Percentiles rank a stretch among this genome's conserved stretches.
Conservation (phyloP, 2,329 filamentous ascomycete species). For the Ilyonectria robusta region DNA sequence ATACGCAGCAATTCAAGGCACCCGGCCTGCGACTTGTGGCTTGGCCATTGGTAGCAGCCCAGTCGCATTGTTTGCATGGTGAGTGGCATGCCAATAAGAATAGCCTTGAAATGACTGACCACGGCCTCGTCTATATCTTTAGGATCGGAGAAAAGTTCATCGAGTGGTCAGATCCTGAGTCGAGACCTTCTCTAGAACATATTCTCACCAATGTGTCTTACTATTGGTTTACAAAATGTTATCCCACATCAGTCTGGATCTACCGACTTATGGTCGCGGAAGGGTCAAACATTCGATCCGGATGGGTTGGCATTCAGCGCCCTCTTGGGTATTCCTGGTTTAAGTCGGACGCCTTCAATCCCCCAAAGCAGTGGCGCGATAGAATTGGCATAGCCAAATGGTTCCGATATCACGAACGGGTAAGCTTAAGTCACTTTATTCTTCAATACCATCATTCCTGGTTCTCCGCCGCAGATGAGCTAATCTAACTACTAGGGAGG, state of each 20-base stretch:
- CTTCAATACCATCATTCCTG: too few species aligned
- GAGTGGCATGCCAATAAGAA: too few species aligned
- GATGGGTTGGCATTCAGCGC: slow-evolving; percentile 6
- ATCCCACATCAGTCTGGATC: slow-evolving; percentile 11
- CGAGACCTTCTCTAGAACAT: slow-evolving; percentile 3
- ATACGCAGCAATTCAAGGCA: slow-evolving; percentile 9
- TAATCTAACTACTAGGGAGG: slow-evolving; percentile 26
- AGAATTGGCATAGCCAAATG: slow-evolving; percentile 14
- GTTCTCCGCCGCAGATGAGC: neutral
- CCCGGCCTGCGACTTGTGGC: slow-evolving; percentile 14
- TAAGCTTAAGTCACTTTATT: neutral
- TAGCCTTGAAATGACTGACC: too few species aligned
- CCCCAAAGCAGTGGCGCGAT: slow-evolving; percentile 17
- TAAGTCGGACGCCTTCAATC: slow-evolving; percentile 7
- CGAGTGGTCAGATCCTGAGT: slow-evolving; percentile 13
- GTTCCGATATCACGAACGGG: slow-evolving; percentile 19
- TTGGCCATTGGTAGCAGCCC: slow-evolving; percentile 19
- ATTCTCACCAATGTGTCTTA: slow-evolving; percentile 20
- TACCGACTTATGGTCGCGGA: neutral
- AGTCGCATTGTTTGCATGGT: slow-evolving; percentile 16
- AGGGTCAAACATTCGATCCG: neutral
- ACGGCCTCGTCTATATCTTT: too few species aligned
- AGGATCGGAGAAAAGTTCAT: slow-evolving; percentile 15
- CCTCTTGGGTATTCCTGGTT: slow-evolving; percentile 25
- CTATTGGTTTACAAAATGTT: slow-evolving; percentile 27